Base-by-base conservation (phyloP, 805 yeast genomes). In the Wilhelminamyces savonicus region DNA sequence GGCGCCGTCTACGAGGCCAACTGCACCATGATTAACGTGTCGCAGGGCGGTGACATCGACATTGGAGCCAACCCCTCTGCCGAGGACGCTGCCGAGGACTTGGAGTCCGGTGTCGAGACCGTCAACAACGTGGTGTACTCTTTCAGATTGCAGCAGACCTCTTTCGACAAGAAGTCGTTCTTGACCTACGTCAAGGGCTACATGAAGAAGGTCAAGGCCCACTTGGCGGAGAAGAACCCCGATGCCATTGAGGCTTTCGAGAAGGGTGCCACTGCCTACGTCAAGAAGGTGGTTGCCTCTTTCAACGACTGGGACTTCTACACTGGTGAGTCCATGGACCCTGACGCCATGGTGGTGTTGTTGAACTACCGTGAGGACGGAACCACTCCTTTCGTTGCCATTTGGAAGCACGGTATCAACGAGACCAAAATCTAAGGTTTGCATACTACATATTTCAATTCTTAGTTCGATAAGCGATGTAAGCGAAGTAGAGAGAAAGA, bases 281-380 rank as follows among this genome's bases (percentile, higher is more conserved):
- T 84, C 69, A 92, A 92, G 85, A 92, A 92, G 78, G 82, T 92
- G 48, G 66, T 92, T 55, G 82, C 79, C 56, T 82, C 88, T 68
- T 92, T 92, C 92, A 82, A 82, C 62, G 98, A 92, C 79, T 92
- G 94, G 94, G 98, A 92, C 63, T 92, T 92, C 78, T 92, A 70
- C 88, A 90, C 96, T 51, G 97, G 98, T 76, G 97, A 90, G 76
- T 83, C 95, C 62, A 92, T 92, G 98, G 97, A 92, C 79, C 98
- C 98, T 66, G 98, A 92, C 70, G 98, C 82, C 52, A 92, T 92
- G 98, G 71, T 92, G 60, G 86, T 87, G 51, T 78, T 92, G 66
- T 83, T 92, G 70, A 92, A 92, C 94, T 92, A 90, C 87, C 94
- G 98, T 74, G 98, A 92, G 76, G 97, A 92, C 64, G 98, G 98